Conservation (phyloP, 1,284 basidiomycete genomes). For the Anthracocystis panici-leucophaei region DNA sequence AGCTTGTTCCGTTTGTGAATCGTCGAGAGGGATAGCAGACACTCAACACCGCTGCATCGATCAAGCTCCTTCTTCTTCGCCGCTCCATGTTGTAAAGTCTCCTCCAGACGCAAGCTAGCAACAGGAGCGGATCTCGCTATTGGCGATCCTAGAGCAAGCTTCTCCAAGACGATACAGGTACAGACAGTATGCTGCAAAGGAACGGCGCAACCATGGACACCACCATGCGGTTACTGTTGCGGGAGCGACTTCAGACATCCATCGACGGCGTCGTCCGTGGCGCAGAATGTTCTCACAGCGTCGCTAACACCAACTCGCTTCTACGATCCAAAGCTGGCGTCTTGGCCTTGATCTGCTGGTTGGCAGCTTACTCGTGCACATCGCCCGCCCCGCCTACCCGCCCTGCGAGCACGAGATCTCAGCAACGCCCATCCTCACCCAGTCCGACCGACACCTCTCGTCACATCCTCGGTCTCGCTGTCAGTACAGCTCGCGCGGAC, state of each 20-base stretch:
- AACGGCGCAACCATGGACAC: constrained; percentile 28
- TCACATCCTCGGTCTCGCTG: constrained; percentile 8
- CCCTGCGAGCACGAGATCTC: not conserved
- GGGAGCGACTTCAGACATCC: constrained; percentile 37
- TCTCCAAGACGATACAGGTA: too few relatives aligned
- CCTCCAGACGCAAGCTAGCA: not conserved
- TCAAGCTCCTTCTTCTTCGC: not conserved
- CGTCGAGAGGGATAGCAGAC: not conserved
- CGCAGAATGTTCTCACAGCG: constrained; percentile 32
- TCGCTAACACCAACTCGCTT: constrained; percentile 21
- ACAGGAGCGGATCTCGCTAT: not conserved
- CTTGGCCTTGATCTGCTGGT: constrained; percentile 42
- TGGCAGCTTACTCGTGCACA: constrained; percentile 41
- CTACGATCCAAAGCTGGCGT: constrained; percentile 36
- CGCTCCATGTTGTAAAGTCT: constrained; percentile 5
- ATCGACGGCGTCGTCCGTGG: constrained; percentile 36
- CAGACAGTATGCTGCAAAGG: constrained; percentile 13
- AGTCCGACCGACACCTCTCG: not conserved
- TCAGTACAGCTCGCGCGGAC: not conserved
- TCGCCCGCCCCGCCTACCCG: constrained; percentile 15
- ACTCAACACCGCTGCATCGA: not conserved
- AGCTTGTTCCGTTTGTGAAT: not conserved
- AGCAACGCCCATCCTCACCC: not conserved
- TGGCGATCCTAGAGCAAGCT: not conserved
- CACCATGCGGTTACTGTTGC: constrained; percentile 33